phyloP scores from a whole-genome alignment of 805 yeast genomes.

The Blastobotrys attinorum region DNA sequence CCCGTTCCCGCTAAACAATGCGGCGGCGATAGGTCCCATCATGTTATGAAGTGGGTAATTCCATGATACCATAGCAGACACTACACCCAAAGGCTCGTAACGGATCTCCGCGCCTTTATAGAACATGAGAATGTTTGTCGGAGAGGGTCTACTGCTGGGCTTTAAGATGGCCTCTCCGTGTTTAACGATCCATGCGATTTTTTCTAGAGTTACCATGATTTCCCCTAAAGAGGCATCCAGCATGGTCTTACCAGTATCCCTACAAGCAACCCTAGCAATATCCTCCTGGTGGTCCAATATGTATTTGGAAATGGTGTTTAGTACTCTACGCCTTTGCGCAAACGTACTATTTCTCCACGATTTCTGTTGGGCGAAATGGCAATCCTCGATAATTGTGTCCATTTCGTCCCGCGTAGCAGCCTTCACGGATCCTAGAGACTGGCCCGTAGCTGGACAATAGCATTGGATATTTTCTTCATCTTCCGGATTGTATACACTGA shows the following conservation, averaged over 20 bases:
- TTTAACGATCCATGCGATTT: constrained; percentile 78
- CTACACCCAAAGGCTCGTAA: constrained; percentile 87
- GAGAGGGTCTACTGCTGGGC: constrained; percentile 76
- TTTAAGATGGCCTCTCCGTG: constrained; percentile 70
- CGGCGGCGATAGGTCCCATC: constrained; percentile 86
- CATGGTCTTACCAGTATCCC: constrained; percentile 95
- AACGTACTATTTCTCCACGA: constrained; percentile 51
- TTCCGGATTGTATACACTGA: constrained; percentile 46
- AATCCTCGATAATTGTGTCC: constrained; percentile 49
- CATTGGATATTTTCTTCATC: constrained; percentile 69
- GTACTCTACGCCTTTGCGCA: constrained; percentile 58
- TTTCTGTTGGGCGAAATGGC: constrained; percentile 45
- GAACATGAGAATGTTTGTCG: constrained; percentile 74
- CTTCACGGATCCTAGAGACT: constrained; percentile 63
- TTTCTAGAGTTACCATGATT: constrained; percentile 89
- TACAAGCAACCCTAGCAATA: constrained; percentile 85
- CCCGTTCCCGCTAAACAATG: constrained; percentile 85
- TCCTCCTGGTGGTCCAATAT: constrained; percentile 76
- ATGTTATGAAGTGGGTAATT: constrained; percentile 94
- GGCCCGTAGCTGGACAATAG: constrained; percentile 96
- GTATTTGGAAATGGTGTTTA: constrained; percentile 62
- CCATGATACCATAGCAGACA: constrained; percentile 91
- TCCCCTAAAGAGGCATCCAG: constrained; percentile 89
- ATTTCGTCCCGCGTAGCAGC: constrained; percentile 64
- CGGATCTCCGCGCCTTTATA: constrained; percentile 91